These are phyloP conservation scores for Cyclotella choctawhatcheeana DNA, from an alignment of 108 stramenopile species.

Conservation along the genomic window DNA sequence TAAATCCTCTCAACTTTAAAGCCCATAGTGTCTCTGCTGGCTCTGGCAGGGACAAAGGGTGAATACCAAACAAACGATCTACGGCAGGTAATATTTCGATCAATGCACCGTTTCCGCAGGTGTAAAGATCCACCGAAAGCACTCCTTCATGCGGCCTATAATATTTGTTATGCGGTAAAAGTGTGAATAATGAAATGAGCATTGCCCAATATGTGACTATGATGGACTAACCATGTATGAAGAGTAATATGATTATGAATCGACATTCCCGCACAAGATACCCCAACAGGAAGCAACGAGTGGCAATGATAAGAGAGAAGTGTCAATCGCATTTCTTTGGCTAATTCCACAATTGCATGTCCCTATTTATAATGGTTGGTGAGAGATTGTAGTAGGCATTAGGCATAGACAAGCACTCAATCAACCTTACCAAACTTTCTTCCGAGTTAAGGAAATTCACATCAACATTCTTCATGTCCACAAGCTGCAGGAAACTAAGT, in stretches of 20 bases:
- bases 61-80: constrained; percentile 59
- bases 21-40: constrained; percentile 56
- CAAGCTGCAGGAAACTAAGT: constrained; percentile 9
- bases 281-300: constrained; percentile 65
- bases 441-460: constrained; percentile 72
- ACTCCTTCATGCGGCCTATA: constrained; percentile 83
- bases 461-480: constrained; percentile 60
- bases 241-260: constrained; percentile 49
- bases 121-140: constrained; percentile 77
- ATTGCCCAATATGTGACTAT: too few species aligned
- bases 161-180: constrained; percentile 4
- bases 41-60: constrained; percentile 5
- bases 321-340: constrained; percentile 58
- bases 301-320: constrained; percentile 84
- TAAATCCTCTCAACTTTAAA: constrained; percentile 72
- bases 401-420: neutral
- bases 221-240: constrained; percentile 4
- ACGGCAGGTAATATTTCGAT: constrained; percentile 64
- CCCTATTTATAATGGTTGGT: neutral
- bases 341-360: constrained; percentile 67
- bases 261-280: constrained; percentile 73
- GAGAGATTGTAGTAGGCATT: neutral
- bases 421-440: constrained; percentile 44
- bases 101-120: constrained; percentile 57
- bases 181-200: too few species aligned